Percentiles rank a stretch among this genome's conserved stretches.
Conservation (phyloP, 768 basidiomycete genomes). For the Collybia nuda region DNA sequence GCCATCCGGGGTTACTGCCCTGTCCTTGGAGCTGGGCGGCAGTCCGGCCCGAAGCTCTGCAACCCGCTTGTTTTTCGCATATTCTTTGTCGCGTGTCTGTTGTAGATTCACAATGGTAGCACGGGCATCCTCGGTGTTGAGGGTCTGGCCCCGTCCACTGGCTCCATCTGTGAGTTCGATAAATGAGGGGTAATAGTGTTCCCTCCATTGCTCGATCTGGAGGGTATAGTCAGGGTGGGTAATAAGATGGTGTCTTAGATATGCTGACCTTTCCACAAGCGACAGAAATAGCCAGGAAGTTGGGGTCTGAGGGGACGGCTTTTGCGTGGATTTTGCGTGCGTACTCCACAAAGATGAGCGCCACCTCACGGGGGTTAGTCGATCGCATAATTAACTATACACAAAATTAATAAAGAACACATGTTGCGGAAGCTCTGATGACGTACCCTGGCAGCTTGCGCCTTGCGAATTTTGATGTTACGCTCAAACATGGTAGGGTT, state of each 20-base stretch:
- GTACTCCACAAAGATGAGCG: conserved; percentile 83
- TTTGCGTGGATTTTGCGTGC: conserved; percentile 82
- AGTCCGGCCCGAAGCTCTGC: conserved; percentile 20
- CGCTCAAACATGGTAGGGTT: conserved; percentile 81
- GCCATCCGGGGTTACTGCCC: conserved; percentile 8
- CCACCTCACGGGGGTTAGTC: conserved; percentile 90
- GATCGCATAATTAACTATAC: conserved; percentile 86
- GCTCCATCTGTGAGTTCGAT: conserved; percentile 40
- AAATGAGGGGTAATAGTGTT: conserved; percentile 93
- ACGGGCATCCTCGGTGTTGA: conserved; percentile 57
- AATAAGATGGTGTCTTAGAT: conserved; percentile 6
- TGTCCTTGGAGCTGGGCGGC: not conserved
- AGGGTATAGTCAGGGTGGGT: conserved; percentile 9
- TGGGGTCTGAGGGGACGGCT: conserved; percentile 79
- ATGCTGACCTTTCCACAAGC: conserved; percentile 78
- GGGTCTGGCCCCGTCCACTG: conserved; percentile 19
- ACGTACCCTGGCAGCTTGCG: conserved; percentile 78
- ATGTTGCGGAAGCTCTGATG: not conserved
- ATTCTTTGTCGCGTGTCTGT: conserved; percentile 38
- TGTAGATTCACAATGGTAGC: conserved; percentile 46
- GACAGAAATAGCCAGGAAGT: conserved; percentile 78
- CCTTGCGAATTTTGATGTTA: conserved; percentile 95
- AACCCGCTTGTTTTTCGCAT: conserved; percentile 28
- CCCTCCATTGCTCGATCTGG: conserved; percentile 92
- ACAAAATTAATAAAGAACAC: not conserved